Evolutionary conservation across 805 yeast species (phyloP), one percentile per base, ranked within the genome.

Genomic region (Myxozyma nipponensis): DNA sequence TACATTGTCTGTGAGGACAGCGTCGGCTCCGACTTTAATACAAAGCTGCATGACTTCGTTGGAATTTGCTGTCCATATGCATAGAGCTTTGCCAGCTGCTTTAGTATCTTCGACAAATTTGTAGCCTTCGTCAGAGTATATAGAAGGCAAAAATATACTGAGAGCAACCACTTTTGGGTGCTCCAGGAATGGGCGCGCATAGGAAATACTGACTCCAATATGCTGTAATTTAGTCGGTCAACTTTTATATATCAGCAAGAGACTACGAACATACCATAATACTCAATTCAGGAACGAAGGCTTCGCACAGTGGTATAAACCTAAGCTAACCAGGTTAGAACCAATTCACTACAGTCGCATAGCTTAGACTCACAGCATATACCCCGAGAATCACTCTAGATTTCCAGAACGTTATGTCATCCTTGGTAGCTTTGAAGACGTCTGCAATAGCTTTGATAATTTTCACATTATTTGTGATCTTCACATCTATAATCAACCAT

Each of bases 61-160:
- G 3, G 65, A 46, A 49, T 79, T 79, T 17, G 77, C 69, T 1
- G 84, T 79, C 84, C 84, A 79, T 2, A 75, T 59, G 51, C 72
- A 77, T 2, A 75, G 64, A 9, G 68, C 67, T 25, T 73, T 67
- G 34, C 67, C 85, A 25, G 73, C 71, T 46, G 82, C 72, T 65
- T 77, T 80, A 59, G 72, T 72, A 59, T 78, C 78, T 18, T 63
- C 57, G 57, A 71, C 56, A 49, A 71, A 67, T 46, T 45, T 52
- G 43, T 68, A 59, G 41, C 57, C 57, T 5, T 24, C 51, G 7
- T 23, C 26, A 19, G 50, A 26, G 39, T 65, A 52, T 18, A 71
- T 58, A 19, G 71, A 68, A 3, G 52, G 49, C 17, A 58, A 32
- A 18, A 47, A 39, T 18, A 56, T 46, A 34, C 53, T 56, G 36